These are phyloP conservation scores for Terana coerulea DNA, from an alignment of 768 basidiomycete genomes.

Conservation along the genomic window DNA sequence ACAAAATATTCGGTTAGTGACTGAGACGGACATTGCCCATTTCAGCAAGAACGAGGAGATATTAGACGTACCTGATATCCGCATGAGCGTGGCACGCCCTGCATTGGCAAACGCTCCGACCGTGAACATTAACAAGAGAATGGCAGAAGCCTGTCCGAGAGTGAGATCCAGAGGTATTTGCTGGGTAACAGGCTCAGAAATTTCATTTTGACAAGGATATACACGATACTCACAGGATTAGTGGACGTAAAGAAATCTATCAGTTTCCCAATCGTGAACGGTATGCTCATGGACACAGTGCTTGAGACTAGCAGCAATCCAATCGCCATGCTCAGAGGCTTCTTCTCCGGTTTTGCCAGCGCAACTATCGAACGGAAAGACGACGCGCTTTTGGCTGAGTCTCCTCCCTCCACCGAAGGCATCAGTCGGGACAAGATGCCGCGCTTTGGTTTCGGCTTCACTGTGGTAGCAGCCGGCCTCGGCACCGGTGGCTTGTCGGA, in stretches of 20 bases:
- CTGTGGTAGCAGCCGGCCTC: neutral
- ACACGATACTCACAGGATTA: constrained; percentile 57
- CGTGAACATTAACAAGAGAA: constrained; percentile 74
- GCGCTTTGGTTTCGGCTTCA: constrained; percentile 12
- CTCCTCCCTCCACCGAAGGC: constrained; percentile 9
- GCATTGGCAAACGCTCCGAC: constrained; percentile 87
- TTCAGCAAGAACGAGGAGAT: neutral
- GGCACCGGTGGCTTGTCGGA: no score
- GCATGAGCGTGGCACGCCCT: constrained; percentile 79
- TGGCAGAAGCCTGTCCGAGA: constrained; percentile 72
- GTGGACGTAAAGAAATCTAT: constrained; percentile 88
- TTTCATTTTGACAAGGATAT: neutral
- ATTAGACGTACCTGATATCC: constrained; percentile 60
- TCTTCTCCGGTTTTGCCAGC: constrained; percentile 80
- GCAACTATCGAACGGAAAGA: constrained; percentile 72
- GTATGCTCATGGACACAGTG: constrained; percentile 87
- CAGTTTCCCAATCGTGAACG: constrained; percentile 88
- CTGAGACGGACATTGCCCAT: neutral
- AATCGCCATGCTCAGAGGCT: constrained; percentile 70
- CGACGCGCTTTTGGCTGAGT: constrained; percentile 39
- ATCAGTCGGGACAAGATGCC: constrained; percentile 17
- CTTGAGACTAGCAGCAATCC: constrained; percentile 85
- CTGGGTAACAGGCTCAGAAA: constrained; percentile 37
- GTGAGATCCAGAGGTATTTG: constrained; percentile 80
- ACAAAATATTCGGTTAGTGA: neutral